These are phyloP conservation scores for Colletotrichum camelliae DNA, from an alignment of 2,329 filamentous ascomycete genomes.

Conservation along the genomic window DNA sequence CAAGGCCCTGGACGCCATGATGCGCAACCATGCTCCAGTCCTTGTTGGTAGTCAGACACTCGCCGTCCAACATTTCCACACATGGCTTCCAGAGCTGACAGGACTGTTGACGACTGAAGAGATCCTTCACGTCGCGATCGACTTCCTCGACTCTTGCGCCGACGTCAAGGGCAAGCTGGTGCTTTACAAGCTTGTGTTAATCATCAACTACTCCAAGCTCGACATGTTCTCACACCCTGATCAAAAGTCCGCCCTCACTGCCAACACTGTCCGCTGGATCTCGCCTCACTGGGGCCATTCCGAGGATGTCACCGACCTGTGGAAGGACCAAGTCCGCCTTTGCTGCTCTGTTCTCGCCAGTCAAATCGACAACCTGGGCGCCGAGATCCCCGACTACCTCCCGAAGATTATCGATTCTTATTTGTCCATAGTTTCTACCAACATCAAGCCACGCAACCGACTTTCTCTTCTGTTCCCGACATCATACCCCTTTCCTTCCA, in stretches of 20 bases:
- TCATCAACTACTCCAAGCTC: conserved; percentile 87
- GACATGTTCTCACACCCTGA: conserved; percentile 82
- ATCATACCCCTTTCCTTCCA: conserved; percentile 85
- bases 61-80: conserved; percentile 94
- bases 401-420: conserved; percentile 93
- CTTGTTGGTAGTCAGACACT: conserved; percentile 94
- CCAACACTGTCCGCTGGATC: conserved; percentile 89
- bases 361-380: conserved; percentile 77
- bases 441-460: conserved; percentile 61
- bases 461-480: conserved; percentile 91
- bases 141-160: conserved; percentile 91
- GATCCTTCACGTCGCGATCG: conserved; percentile 87
- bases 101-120: conserved; percentile 80
- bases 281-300: conserved; percentile 89
- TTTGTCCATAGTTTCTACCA: conserved; percentile 69
- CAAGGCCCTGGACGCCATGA: conserved; percentile 86
- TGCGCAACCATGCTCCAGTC: conserved; percentile 84
- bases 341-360: conserved; percentile 93
- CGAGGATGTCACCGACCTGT: conserved; percentile 78
- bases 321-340: conserved; percentile 89
- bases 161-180: conserved; percentile 89
- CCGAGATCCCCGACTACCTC: conserved; percentile 87
- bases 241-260: conserved; percentile 74
- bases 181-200: conserved; percentile 88
- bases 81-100: conserved; percentile 91